These are phyloP conservation scores for Fusarium oligoseptatum DNA, from an alignment of 2,329 filamentous ascomycete species.

Conservation along the genomic window DNA sequence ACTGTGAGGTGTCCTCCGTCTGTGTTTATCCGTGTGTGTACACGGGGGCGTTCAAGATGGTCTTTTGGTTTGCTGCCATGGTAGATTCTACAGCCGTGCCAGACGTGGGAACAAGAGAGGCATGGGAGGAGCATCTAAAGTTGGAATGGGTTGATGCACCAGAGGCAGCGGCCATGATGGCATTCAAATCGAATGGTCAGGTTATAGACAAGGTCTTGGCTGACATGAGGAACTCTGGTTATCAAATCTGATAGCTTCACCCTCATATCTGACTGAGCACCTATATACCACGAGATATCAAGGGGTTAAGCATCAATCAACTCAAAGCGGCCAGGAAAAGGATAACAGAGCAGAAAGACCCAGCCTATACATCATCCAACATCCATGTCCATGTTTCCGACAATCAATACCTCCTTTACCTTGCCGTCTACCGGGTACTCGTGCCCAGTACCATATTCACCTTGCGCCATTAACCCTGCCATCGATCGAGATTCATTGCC, in stretches of 20 bases:
- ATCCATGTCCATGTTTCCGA: constrained; percentile 7
- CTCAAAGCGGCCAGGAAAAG: neutral
- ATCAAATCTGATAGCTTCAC: constrained; percentile 35
- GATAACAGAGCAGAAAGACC: neutral
- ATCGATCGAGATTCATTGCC: constrained; percentile 14
- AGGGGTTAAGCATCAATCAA: neutral
- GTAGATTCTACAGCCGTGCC: constrained; percentile 45
- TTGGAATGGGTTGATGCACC: constrained; percentile 44
- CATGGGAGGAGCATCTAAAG: constrained; percentile 45
- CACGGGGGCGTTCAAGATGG: constrained; percentile 54
- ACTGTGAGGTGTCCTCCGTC: constrained; percentile 54
- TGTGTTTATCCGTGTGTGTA: constrained; percentile 53
- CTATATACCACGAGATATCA: neutral
- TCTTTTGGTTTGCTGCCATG: constrained; percentile 57
- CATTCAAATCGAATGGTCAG: constrained; percentile 39
- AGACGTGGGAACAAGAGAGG: constrained; percentile 47
- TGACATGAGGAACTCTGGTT: constrained; percentile 46
- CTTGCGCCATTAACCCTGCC: constrained; percentile 26
- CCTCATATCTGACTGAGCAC: neutral
- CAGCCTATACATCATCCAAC: neutral
- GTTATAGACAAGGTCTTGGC: constrained; percentile 46
- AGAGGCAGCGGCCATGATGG: constrained; percentile 41
- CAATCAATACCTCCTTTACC: constrained; percentile 2
- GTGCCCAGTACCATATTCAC: constrained; percentile 11
- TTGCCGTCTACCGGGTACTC: constrained; percentile 13